Evolutionary conservation across 2,329 filamentous ascomycete species (phyloP).

Genomic region (Elsinoe arachidis): DNA sequence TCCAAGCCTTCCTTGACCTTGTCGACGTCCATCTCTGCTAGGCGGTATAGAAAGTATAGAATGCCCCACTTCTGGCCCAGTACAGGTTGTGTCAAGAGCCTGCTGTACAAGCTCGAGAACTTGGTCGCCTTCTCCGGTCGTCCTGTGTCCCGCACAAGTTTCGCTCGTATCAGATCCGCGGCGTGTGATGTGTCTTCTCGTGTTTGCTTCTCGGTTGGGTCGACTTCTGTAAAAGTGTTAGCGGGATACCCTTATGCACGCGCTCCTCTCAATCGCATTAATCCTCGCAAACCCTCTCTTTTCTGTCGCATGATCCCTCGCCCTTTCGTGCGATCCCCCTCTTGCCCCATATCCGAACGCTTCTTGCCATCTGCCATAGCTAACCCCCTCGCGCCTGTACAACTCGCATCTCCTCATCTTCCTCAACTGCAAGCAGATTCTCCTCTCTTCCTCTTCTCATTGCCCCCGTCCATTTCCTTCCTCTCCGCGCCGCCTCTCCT

Average conservation of each 20-base stretch:
- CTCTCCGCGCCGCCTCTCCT: no score
- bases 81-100: constrained; percentile 81
- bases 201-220: constrained; percentile 39
- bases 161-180: constrained; percentile 83
- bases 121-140: constrained; percentile 66
- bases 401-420: no score
- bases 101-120: constrained; percentile 85
- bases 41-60: constrained; percentile 77
- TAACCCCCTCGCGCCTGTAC: no score
- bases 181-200: constrained; percentile 79
- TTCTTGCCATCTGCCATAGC: no score
- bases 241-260: background rate
- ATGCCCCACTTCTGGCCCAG: constrained; percentile 96
- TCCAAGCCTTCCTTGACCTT: constrained; percentile 1
- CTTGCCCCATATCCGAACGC: no score
- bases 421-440: no score
- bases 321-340: no score
- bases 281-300: no score
- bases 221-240: constrained; percentile 20
- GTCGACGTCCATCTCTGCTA: constrained; percentile 48
- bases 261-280: no score
- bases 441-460: no score
- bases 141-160: constrained; percentile 68
- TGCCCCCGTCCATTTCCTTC: no score
- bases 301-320: no score